Evolutionary conservation across 169 alveolate species (phyloP).

Genomic region (Plasmodium fragile): DNA sequence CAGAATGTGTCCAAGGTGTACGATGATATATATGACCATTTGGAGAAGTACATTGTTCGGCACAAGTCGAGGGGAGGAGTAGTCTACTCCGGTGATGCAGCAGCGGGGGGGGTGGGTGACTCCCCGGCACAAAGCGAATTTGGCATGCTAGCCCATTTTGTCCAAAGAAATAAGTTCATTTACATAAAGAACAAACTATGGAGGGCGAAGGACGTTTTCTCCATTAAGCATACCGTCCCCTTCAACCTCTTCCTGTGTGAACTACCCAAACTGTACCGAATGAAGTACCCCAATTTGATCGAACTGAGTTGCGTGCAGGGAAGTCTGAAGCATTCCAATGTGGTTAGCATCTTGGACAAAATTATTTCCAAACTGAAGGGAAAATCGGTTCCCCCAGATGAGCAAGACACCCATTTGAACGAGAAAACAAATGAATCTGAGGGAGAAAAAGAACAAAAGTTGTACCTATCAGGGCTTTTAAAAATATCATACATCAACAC

Average conservation of each 20-base stretch:
- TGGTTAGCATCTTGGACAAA: slow-evolving; percentile 19
- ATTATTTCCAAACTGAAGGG: neutral
- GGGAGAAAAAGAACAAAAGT: neutral
- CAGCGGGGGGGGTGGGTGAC: neutral
- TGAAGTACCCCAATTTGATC: slow-evolving; percentile 44
- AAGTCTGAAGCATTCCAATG: slow-evolving; percentile 32
- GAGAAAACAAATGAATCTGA: neutral
- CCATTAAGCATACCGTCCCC: neutral
- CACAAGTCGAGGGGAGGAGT: neutral
- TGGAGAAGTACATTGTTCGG: slow-evolving; percentile 37
- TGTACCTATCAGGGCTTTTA: slow-evolving; percentile 52
- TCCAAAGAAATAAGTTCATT: slow-evolving; percentile 33
- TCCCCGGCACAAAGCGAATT: neutral
- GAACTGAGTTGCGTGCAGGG: slow-evolving; percentile 26
- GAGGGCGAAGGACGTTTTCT: slow-evolving; percentile 29
- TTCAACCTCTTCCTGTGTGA: slow-evolving; percentile 70
- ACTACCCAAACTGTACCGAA: slow-evolving; percentile 35
- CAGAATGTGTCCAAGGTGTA: slow-evolving; percentile 32
- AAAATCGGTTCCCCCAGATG: neutral
- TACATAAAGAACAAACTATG: slow-evolving; percentile 70
- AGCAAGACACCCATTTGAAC: neutral
- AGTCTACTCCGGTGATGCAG: neutral
- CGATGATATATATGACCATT: slow-evolving; percentile 66
- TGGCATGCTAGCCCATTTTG: slow-evolving; percentile 7
- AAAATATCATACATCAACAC: slow-evolving; percentile 61